Evolutionary conservation across 1,284 basidiomycete genomes (phyloP).

Genomic region (Cystobasidium slooffiae): DNA sequence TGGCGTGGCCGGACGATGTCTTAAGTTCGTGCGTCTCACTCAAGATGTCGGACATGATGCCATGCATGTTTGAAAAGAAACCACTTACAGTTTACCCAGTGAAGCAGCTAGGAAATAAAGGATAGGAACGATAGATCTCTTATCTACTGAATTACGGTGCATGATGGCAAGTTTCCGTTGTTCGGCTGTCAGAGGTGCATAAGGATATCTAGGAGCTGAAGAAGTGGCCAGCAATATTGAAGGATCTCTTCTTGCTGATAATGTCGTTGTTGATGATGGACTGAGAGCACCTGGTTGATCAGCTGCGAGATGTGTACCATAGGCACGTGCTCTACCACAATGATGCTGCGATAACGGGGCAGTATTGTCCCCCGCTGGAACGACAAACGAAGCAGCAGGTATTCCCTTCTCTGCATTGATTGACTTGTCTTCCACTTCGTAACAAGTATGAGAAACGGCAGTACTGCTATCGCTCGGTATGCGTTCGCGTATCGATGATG

Average conservation of each 20-base stretch:
- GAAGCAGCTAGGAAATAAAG: constrained; percentile 35
- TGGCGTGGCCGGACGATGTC: too few relatives aligned
- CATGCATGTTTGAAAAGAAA: not conserved
- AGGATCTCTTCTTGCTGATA: not conserved
- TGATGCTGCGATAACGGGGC: too few relatives aligned
- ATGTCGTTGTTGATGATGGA: not conserved
- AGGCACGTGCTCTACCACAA: too few relatives aligned
- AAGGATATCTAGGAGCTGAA: constrained; percentile 12
- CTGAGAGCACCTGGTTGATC: not conserved
- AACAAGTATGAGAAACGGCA: too few relatives aligned
- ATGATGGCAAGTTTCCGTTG: constrained; percentile 20
- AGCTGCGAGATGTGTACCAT: too few relatives aligned
- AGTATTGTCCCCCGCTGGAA: too few relatives aligned
- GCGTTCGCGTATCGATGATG: too few relatives aligned
- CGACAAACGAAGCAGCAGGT: too few relatives aligned
- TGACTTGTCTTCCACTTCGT: too few relatives aligned
- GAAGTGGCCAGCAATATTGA: not conserved
- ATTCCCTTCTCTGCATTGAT: too few relatives aligned
- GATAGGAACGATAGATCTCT: constrained; percentile 31
- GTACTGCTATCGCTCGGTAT: too few relatives aligned
- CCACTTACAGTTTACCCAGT: constrained; percentile 28
- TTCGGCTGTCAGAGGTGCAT: constrained; percentile 14
- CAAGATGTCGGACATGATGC: not conserved
- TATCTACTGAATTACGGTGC: constrained; percentile 13
- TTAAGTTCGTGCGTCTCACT: not conserved